Conservation (phyloP, 2,329 filamentous ascomycete species). For the Ophidiomyces ophidiicola region DNA sequence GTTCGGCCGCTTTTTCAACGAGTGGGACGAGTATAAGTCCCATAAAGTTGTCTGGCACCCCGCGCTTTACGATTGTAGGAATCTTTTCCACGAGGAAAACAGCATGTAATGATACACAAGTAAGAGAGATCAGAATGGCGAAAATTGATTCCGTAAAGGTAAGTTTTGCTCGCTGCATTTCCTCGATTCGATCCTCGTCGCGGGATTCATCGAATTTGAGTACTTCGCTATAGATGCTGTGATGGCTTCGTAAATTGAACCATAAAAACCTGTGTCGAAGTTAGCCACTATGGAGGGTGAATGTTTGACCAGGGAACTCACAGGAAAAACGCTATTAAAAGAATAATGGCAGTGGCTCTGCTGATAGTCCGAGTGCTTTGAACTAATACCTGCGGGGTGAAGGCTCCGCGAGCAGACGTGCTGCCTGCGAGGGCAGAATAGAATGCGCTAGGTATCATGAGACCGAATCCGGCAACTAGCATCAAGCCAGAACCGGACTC, state of each 20-base stretch:
- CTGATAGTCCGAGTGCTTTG: slow-evolving; percentile 53
- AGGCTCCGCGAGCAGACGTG: slow-evolving; percentile 29
- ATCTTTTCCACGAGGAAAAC: slow-evolving; percentile 65
- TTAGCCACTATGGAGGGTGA: background rate
- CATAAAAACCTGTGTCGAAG: slow-evolving; percentile 38
- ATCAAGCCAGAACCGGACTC: slow-evolving; percentile 69
- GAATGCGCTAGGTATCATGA: slow-evolving; percentile 37
- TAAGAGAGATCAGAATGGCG: slow-evolving; percentile 46
- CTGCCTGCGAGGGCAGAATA: slow-evolving; percentile 34
- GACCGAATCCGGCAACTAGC: slow-evolving; percentile 56
- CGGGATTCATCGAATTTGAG: slow-evolving; percentile 58
- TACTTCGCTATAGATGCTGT: slow-evolving; percentile 63
- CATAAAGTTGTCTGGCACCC: slow-evolving; percentile 47
- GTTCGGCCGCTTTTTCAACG: slow-evolving; percentile 77
- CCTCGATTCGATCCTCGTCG: slow-evolving; percentile 52
- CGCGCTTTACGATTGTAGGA: slow-evolving; percentile 44
- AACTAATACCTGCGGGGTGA: slow-evolving; percentile 34
- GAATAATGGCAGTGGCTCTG: slow-evolving; percentile 56
- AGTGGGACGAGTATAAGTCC: slow-evolving; percentile 66
- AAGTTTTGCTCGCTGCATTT: slow-evolving; percentile 52
- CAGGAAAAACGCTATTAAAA: slow-evolving; percentile 55
- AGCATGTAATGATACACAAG: slow-evolving; percentile 61
- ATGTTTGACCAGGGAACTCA: slow-evolving; percentile 28
- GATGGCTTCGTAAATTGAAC: slow-evolving; percentile 67
- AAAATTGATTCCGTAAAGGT: slow-evolving; percentile 62